Evolutionary conservation across 2,329 filamentous ascomycete genomes (phyloP).

Genomic region (Verticillium alfalfae): DNA sequence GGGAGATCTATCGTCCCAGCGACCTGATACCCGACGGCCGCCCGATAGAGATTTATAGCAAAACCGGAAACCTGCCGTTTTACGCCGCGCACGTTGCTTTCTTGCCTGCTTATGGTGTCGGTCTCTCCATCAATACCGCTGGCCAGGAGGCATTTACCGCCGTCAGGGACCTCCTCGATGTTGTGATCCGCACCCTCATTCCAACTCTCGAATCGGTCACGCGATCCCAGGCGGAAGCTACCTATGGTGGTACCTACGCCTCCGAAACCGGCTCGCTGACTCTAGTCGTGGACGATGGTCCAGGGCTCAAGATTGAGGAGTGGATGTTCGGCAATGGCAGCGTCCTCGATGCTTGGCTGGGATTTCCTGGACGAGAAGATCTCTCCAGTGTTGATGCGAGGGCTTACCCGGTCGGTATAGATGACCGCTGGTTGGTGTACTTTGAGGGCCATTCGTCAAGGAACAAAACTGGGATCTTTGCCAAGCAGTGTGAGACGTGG

Average conservation of each 20-base stretch:
- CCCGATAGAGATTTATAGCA: constrained; percentile 25
- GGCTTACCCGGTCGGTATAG: neutral
- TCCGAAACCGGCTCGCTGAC: constrained; percentile 21
- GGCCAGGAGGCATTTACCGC: constrained; percentile 15
- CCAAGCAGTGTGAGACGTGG: neutral
- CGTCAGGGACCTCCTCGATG: constrained; percentile 14
- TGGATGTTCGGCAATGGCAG: constrained; percentile 28
- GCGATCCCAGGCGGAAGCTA: constrained; percentile 24
- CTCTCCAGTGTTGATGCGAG: neutral
- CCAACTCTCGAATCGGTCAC: constrained; percentile 38
- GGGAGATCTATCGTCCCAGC: constrained; percentile 25
- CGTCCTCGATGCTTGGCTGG: neutral
- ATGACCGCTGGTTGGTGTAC: neutral
- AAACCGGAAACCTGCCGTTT: constrained; percentile 21
- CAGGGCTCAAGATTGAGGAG: constrained; percentile 30
- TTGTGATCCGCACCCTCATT: constrained; percentile 25
- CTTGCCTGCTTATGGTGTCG: constrained; percentile 25
- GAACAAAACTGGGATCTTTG: neutral
- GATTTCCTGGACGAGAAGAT: neutral
- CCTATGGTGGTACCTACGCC: constrained; percentile 30
- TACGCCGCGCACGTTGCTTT: constrained; percentile 28
- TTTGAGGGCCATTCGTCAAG: neutral
- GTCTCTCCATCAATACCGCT: constrained; percentile 30
- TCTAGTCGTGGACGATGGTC: constrained; percentile 29
- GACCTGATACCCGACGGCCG: constrained; percentile 21